Evolutionary conservation across 768 basidiomycete species (phyloP).

Genomic region (Dioszegia hungarica): DNA sequence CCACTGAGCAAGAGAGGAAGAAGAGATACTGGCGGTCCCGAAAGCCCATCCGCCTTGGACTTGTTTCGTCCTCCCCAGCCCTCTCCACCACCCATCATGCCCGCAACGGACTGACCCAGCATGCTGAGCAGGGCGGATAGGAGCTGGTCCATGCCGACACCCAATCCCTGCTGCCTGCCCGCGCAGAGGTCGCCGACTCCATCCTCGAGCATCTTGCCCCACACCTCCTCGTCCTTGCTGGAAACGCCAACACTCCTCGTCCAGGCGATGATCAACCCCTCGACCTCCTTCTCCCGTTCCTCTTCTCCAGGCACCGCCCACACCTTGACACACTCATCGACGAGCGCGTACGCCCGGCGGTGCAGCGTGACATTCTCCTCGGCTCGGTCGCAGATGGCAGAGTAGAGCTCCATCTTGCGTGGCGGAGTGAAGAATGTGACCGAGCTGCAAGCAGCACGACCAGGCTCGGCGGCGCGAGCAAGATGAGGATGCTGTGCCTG

Average conservation of each 20-base stretch:
- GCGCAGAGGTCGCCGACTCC: constrained; percentile 25
- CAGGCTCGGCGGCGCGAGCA: constrained; percentile 21
- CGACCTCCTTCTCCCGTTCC: constrained; percentile 39
- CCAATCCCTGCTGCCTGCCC: constrained; percentile 19
- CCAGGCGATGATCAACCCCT: constrained; percentile 32
- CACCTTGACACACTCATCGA: constrained; percentile 37
- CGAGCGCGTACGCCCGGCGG: constrained; percentile 19
- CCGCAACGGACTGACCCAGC: neutral
- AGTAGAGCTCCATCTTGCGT: constrained; percentile 28
- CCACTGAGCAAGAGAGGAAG: constrained; percentile 25
- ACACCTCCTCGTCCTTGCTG: constrained; percentile 15
- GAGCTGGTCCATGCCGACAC: constrained; percentile 17
- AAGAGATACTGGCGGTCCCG: constrained; percentile 23
- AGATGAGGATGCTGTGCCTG: constrained; percentile 27
- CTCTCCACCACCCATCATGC: neutral
- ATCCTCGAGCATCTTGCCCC: constrained; percentile 25
- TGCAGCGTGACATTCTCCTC: constrained; percentile 3
- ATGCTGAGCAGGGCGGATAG: constrained; percentile 15
- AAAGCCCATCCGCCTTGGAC: neutral
- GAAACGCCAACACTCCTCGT: constrained; percentile 17
- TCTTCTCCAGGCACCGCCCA: constrained; percentile 36
- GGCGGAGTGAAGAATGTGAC: constrained; percentile 29
- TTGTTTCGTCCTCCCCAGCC: neutral
- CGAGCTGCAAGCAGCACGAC: constrained; percentile 3
- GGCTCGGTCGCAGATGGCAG: constrained; percentile 4